Evolutionary conservation across 106 monocot species (phyloP), one percentile per base, ranked within the genome.

Genomic region (Dendrobium chrysotoxum): DNA sequence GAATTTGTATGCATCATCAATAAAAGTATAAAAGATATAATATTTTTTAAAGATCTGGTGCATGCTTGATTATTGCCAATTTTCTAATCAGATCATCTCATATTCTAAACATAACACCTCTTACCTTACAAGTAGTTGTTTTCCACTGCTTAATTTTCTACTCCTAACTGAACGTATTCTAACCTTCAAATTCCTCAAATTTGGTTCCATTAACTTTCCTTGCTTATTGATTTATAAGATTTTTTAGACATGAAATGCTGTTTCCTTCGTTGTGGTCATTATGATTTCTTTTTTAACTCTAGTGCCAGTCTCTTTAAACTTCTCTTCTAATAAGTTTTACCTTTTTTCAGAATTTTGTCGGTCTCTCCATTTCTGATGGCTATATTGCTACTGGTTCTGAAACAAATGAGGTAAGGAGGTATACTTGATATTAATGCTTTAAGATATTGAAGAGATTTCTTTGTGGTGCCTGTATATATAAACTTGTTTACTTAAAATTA

Each of bases 321-420:
- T 28, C 35, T 70, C 70, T 70, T 35, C 5, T 35, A 35, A 70
- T 16, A 17, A 13, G 31, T 70, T 35, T 12, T 70, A 30, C 6
- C 5, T 47, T 7, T 35, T 54, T 23, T 13, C 94, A 94, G 96
- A 97, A 97, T 81, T 97, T 97, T 87, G 96, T 97, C 67, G 96
- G 96, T 15, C 85, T 97, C 5, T 97, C 96, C 1, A 81, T 97
- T 84, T 92, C 89, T 79, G 94, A 97, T 89, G 96, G 90, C 28
- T 94, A 92, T 75, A 91, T 97, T 78, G 96, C 96, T 58, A 94
- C 92, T 55, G 96, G 96, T 41, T 97, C 96, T 8, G 96, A 97
- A 82, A 92, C 96, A 83, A 97, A 97, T 86, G 96, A 97, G 92
- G 96, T 94, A 87, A 70, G 70, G 16, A 35, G 4, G 5, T 70